These are phyloP conservation scores for Melanopsichium pennsylvanicum DNA, from an alignment of 1,284 basidiomycete species.

Conservation along the genomic window DNA sequence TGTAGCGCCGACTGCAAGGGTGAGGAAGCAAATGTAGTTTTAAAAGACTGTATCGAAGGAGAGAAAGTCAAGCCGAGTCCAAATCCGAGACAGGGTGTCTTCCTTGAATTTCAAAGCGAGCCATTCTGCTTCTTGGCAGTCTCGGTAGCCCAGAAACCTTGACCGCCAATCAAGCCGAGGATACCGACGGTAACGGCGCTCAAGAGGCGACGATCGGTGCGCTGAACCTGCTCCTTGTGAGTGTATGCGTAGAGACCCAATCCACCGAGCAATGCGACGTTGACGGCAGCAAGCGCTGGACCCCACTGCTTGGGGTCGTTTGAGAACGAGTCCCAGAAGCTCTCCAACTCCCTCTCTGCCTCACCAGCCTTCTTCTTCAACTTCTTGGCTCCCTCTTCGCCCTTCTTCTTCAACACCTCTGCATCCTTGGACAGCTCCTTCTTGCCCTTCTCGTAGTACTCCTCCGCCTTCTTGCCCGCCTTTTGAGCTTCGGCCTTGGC, in stretches of 20 bases:
- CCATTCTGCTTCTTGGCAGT: slow-evolving; percentile 49
- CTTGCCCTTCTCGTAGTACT: slow-evolving; percentile 40
- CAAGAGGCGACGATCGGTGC: slow-evolving; percentile 56
- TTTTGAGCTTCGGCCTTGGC: slow-evolving; percentile 34
- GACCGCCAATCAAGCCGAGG: slow-evolving; percentile 55
- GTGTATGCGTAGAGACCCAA: slow-evolving; percentile 62
- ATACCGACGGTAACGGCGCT: slow-evolving; percentile 56
- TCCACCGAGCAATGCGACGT: slow-evolving; percentile 59
- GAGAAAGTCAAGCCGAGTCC: too few species aligned
- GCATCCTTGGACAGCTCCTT: slow-evolving; percentile 45
- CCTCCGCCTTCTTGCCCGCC: slow-evolving; percentile 40
- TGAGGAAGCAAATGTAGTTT: too few species aligned
- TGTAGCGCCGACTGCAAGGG: too few species aligned
- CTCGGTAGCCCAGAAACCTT: slow-evolving; percentile 54
- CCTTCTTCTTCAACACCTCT: slow-evolving; percentile 37
- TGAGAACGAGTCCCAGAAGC: slow-evolving; percentile 55
- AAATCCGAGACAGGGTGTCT: too few species aligned
- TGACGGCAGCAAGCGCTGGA: slow-evolving; percentile 59
- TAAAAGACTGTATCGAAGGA: too few species aligned
- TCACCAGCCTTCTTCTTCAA: slow-evolving; percentile 45
- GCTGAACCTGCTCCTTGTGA: slow-evolving; percentile 53
- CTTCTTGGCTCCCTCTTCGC: slow-evolving; percentile 51
- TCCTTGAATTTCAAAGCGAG: slow-evolving; percentile 6
- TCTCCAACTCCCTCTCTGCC: slow-evolving; percentile 56
- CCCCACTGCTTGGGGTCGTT: slow-evolving; percentile 61